Evolutionary conservation across 768 basidiomycete genomes (phyloP).

Genomic region (Mycena albidolilacea): DNA sequence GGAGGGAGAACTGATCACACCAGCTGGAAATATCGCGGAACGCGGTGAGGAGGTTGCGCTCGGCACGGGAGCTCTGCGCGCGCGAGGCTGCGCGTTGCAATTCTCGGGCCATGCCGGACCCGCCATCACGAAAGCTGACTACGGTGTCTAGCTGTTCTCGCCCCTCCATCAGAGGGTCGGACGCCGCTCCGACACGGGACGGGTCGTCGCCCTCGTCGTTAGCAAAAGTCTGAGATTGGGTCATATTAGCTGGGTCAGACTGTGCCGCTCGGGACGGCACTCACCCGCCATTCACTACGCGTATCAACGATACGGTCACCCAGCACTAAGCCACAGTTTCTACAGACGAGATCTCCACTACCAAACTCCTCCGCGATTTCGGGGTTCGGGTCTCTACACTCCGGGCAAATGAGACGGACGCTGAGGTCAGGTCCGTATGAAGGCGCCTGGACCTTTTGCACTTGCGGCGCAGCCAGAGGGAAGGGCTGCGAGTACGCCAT

Average conservation of each 20-base stretch:
- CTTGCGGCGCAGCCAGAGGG: constrained; percentile 76
- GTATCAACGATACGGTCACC: constrained; percentile 98
- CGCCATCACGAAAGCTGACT: constrained; percentile 96
- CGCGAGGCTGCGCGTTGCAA: constrained; percentile 94
- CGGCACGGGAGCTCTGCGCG: constrained; percentile 82
- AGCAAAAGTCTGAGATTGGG: constrained; percentile 86
- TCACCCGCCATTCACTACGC: constrained; percentile 96
- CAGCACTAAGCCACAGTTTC: constrained; percentile 92
- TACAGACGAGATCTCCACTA: constrained; percentile 97
- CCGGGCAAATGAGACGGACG: constrained; percentile 94
- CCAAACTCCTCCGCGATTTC: constrained; percentile 98
- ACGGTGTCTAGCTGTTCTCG: constrained; percentile 95
- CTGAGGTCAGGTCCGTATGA: constrained; percentile 87
- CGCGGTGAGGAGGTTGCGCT: constrained; percentile 88
- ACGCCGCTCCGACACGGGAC: constrained; percentile 98
- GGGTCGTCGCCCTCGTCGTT: constrained; percentile 99
- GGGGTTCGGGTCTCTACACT: constrained; percentile 94
- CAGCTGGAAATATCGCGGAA: constrained; percentile 94
- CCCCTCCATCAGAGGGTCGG: constrained; percentile 93
- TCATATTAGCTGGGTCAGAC: constrained; percentile 38
- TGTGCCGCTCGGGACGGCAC: constrained; percentile 50
- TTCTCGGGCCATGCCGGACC: constrained; percentile 91
- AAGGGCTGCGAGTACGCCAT: constrained; percentile 88
- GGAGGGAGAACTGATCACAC: constrained; percentile 96
- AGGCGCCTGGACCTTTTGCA: constrained; percentile 67